Conservation (phyloP, 2,329 filamentous ascomycete genomes). For the Monascus ruber region DNA sequence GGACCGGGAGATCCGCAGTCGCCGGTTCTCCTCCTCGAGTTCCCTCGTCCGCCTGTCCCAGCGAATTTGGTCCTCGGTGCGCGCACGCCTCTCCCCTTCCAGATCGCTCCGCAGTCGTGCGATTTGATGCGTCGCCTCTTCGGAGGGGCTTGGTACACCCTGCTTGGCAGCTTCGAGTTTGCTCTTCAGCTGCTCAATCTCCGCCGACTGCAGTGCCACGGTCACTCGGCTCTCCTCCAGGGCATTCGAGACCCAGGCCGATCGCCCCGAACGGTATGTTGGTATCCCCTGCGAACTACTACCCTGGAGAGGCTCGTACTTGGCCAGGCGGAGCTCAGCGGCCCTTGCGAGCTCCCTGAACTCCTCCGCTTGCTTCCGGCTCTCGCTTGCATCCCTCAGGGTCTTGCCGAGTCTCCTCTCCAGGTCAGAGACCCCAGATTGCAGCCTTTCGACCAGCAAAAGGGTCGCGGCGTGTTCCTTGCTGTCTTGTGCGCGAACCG, state of each 20-base stretch:
- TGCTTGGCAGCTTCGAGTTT: slow-evolving; percentile 4
- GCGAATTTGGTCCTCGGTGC: slow-evolving; percentile 7
- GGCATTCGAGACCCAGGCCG: slow-evolving; percentile 6
- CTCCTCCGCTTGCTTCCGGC: neutral
- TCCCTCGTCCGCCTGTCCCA: slow-evolving; percentile 5
- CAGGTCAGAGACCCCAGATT: neutral
- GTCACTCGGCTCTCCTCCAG: slow-evolving; percentile 6
- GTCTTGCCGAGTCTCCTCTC: neutral
- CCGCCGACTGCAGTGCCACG: slow-evolving; percentile 4
- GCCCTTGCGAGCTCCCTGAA: neutral
- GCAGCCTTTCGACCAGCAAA: neutral
- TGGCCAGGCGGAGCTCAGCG: slow-evolving; percentile 5
- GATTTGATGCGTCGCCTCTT: slow-evolving; percentile 5
- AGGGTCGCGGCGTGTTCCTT: neutral
- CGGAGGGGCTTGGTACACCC: neutral
- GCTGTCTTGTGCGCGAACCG: neutral
- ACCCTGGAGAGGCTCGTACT: slow-evolving; percentile 1
- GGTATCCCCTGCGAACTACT: slow-evolving; percentile 5
- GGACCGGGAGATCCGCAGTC: slow-evolving; percentile 10
- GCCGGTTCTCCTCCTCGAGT: slow-evolving; percentile 8
- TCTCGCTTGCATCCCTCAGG: neutral
- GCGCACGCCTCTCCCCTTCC: slow-evolving; percentile 5
- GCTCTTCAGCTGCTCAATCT: slow-evolving; percentile 5
- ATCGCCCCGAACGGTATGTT: slow-evolving; percentile 5
- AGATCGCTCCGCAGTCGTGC: slow-evolving; percentile 4